Evolutionary conservation across 371 early-diverging fungal genomes (phyloP), one percentile per base, ranked within the genome.

Genomic region (Catenaria anguillulae): DNA sequence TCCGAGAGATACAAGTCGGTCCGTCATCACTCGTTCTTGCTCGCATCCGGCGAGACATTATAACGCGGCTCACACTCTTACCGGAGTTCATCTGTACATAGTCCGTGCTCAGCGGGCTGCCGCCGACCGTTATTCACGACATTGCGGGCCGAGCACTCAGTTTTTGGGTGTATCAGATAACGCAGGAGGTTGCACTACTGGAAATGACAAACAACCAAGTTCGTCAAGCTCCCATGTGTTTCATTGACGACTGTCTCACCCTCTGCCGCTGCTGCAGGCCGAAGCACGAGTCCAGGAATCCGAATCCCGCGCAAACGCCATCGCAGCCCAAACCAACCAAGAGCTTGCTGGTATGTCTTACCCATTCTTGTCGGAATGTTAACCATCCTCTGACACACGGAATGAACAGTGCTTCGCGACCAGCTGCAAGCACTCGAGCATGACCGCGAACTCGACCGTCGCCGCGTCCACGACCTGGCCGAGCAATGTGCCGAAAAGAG

Each of bases 1-100:
- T 78, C 78, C 23, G 88, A 87, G 67, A 82, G 83, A 61, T 87
- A 84, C 63, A 85, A 86, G 69, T 75, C 81, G 26, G 81, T 79
- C 61, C 54, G 69, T 19, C n/a, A 4, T n/a, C 24, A 55, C 43
- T 67, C 24, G 31, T 43, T 45, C 24, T 31, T n/a, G 10, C 13
- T 72, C 78, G 13, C 89, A 89, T 1, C 81, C 83, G 40, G 64
- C 77, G 12, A 76, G 88, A 24, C 72, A 84, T 71, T 87, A 87
- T 62, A 84, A 86, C 19, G n/a, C n/a, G n/a, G n/a, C 80, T 83
- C 60, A 73, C 75, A 15, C 79, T 86, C 2, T 83, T 83, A 0
- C 68, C 87, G 21, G 76, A 82, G 0, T 87, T 87, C 60, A 85
- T 84, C n/a, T n/a, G n/a, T 33, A 19, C 63, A 36, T 67, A 87